Conservation (phyloP, 2,329 filamentous ascomycete genomes). For the Alternaria rosae region DNA sequence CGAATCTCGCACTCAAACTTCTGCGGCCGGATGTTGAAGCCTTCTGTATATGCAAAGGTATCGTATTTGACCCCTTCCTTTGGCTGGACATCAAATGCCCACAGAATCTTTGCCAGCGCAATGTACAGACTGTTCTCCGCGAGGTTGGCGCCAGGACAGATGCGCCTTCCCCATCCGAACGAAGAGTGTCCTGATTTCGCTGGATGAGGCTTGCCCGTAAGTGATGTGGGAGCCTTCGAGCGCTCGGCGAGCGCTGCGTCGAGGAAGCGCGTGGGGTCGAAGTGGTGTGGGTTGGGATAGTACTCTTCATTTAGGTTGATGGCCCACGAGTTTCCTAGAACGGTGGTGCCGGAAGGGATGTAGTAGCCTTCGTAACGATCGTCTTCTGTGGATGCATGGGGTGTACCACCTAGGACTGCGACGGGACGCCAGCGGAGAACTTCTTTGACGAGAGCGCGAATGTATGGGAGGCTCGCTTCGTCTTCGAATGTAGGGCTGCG, state of each 20-base stretch:
- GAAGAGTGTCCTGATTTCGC: conserved; percentile 43
- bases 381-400: conserved; percentile 59
- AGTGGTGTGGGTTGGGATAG: conserved; percentile 50
- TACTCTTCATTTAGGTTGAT: conserved; percentile 54
- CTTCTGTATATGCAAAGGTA: conserved; percentile 52
- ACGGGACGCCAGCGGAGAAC: conserved; percentile 49
- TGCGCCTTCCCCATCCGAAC: conserved; percentile 46
- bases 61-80: conserved; percentile 46
- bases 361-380: conserved; percentile 59
- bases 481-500: conserved; percentile 50
- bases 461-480: conserved; percentile 47
- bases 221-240: conserved; percentile 20
- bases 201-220: conserved; percentile 37
- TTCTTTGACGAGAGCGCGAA: conserved; percentile 51
- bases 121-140: conserved; percentile 44
- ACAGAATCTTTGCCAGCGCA: conserved; percentile 42
- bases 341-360: conserved; percentile 58
- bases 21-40: conserved; percentile 51
- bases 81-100: conserved; percentile 48
- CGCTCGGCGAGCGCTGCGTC: conserved; percentile 27
- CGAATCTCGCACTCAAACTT: conserved; percentile 46
- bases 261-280: conserved; percentile 53
- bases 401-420: conserved; percentile 55
- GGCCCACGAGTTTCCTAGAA: conserved; percentile 56
- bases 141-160: conserved; percentile 44